Evolutionary conservation across 1,139 yeast species (phyloP).

Genomic region (Geotrichum candidum): DNA sequence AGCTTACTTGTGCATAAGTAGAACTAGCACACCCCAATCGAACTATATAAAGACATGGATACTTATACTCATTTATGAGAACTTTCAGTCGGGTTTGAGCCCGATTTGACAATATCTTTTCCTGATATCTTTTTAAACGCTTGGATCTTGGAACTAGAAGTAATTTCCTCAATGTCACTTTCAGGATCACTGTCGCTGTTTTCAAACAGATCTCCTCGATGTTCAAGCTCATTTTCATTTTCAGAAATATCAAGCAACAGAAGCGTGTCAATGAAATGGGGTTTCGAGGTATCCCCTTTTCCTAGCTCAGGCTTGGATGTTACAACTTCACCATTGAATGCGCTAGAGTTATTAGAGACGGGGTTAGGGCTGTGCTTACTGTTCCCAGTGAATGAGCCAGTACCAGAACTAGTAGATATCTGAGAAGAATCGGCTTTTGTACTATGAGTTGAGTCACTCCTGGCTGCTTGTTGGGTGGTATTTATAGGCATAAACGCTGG

Average conservation of each 20-base stretch:
- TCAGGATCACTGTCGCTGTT: background rate
- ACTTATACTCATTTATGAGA: too few species aligned
- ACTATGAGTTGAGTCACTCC: too few species aligned
- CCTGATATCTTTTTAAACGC: background rate
- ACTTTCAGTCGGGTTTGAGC: too few species aligned
- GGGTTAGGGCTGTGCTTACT: background rate
- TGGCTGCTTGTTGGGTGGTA: too few species aligned
- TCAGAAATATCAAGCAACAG: background rate
- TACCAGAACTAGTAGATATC: too few species aligned
- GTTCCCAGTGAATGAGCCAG: background rate
- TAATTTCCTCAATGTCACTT: background rate
- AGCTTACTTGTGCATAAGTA: too few species aligned
- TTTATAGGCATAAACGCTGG: too few species aligned
- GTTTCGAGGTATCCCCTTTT: background rate
- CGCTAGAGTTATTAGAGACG: background rate
- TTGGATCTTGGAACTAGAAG: background rate
- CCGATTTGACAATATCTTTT: background rate
- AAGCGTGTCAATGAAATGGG: background rate
- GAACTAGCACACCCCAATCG: too few species aligned
- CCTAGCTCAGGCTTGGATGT: background rate
- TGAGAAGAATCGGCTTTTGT: too few species aligned
- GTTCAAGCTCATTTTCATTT: background rate
- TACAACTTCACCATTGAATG: background rate
- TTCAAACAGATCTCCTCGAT: background rate
- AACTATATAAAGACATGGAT: too few species aligned